These are phyloP conservation scores for Rhododendron henanense DNA, from an alignment of 148 eudicot species.

Conservation along the genomic window DNA sequence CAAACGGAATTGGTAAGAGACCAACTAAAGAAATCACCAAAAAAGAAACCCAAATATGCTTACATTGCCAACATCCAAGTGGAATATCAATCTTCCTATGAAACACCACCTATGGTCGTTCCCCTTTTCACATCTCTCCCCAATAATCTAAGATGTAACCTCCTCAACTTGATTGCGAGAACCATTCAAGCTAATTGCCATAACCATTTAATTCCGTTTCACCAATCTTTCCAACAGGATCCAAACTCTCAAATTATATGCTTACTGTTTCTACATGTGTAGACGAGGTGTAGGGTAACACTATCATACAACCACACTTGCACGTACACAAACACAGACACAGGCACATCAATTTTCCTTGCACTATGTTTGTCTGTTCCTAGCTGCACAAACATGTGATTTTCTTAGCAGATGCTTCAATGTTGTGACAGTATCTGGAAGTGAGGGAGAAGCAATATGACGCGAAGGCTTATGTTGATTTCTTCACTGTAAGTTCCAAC, in stretches of 20 bases:
- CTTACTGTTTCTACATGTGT: not conserved
- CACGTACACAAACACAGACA: not conserved
- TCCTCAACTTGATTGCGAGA: not conserved
- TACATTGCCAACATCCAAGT: too few species aligned
- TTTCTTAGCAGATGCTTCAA: not conserved
- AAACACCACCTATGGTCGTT: not conserved
- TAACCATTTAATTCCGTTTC: not conserved
- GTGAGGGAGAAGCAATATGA: conserved; percentile 98
- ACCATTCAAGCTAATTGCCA: not conserved
- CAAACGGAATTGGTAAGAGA: not conserved
- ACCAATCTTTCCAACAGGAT: too few species aligned
- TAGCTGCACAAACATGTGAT: not conserved
- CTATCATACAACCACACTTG: not conserved
- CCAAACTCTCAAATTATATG: too few species aligned
- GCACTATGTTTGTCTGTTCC: not conserved
- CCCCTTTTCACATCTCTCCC: not conserved
- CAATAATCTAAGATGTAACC: not conserved
- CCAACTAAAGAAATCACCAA: not conserved
- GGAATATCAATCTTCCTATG: not conserved
- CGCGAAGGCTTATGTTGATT: conserved; percentile 65
- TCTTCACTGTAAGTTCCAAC: conserved; percentile 65
- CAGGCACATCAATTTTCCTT: not conserved
- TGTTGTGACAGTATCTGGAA: conserved; percentile 63
- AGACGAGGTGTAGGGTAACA: not conserved
- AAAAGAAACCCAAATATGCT: not conserved